Percentiles rank a stretch among this genome's conserved stretches.
phyloP scores from a whole-genome alignment of 2,329 filamentous ascomycete genomes.

The Xylariales sp. region DNA sequence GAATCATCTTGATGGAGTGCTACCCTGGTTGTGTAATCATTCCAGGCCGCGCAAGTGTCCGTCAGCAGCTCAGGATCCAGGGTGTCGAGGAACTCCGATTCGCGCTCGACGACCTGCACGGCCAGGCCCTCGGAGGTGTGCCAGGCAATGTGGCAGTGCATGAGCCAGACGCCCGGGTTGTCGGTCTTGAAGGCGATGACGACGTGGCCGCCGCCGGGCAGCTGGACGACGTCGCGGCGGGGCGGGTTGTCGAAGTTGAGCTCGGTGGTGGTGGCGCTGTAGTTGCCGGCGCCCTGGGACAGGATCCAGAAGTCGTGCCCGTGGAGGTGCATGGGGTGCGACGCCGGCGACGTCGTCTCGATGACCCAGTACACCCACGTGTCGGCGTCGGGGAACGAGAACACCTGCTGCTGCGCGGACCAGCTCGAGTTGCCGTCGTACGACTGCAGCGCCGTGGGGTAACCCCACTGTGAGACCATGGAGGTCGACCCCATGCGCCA shows the following conservation, averaged over 20 bases:
- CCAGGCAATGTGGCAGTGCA: too few relatives aligned
- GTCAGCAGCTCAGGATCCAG: constrained; percentile 17
- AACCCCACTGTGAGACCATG: constrained; percentile 39
- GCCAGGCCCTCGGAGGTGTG: constrained; percentile 44
- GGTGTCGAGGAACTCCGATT: constrained; percentile 19
- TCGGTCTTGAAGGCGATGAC: constrained; percentile 45
- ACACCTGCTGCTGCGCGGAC: constrained; percentile 22
- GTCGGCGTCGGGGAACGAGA: constrained; percentile 16
- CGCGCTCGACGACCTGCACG: constrained; percentile 42
- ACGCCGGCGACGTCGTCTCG: constrained; percentile 19
- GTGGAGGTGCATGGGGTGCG: constrained; percentile 36
- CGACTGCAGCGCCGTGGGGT: constrained; percentile 36
- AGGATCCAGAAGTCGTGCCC: too few relatives aligned
- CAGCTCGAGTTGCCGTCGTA: constrained; percentile 15
- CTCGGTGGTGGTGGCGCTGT: constrained; percentile 18
- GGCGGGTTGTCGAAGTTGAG: constrained; percentile 38
- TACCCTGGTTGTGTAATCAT: constrained; percentile 15
- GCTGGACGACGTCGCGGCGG: constrained; percentile 41
- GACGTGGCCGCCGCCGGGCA: constrained; percentile 39
- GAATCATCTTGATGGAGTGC: constrained; percentile 20
- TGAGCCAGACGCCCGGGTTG: constrained; percentile 39
- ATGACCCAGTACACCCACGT: constrained; percentile 29
- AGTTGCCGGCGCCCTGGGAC: constrained; percentile 22
- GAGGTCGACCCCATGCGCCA: constrained; percentile 45
- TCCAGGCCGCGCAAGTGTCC: constrained; percentile 20